phyloP scores from a whole-genome alignment of 1,284 basidiomycete species.

The Sporisorium sorghi region DNA sequence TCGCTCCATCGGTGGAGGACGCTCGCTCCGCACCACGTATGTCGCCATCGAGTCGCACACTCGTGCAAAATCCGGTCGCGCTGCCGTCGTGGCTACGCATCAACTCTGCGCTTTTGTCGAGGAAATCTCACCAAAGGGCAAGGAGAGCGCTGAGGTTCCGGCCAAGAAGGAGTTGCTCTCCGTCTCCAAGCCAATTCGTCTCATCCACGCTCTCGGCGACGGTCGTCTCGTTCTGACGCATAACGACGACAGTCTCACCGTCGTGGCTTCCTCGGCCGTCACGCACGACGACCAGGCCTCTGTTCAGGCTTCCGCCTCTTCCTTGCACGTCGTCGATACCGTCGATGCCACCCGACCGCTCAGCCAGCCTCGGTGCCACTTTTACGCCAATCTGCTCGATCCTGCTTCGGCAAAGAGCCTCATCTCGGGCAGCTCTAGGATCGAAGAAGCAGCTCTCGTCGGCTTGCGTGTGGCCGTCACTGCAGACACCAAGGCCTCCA shows the following conservation, averaged over 20 bases:
- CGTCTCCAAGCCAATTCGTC: constrained; percentile 23
- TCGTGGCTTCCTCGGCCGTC: constrained; percentile 19
- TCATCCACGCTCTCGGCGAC: constrained; percentile 43
- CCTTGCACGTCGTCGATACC: constrained; percentile 23
- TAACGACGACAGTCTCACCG: constrained; percentile 37
- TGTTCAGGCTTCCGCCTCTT: constrained; percentile 13
- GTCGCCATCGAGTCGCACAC: constrained; percentile 33
- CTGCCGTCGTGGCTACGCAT: constrained; percentile 21
- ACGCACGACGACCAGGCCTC: constrained; percentile 31
- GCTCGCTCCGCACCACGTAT: constrained; percentile 41
- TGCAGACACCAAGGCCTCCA: constrained; percentile 11
- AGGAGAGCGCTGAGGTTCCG: constrained; percentile 35
- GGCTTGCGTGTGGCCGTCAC: constrained; percentile 40
- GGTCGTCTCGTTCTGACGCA: constrained; percentile 42
- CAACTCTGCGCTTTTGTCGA: constrained; percentile 43
- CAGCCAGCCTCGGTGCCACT: constrained; percentile 22
- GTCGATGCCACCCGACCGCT: constrained; percentile 15
- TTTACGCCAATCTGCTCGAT: constrained; percentile 41
- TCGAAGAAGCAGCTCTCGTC: constrained; percentile 37
- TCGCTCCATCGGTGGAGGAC: constrained; percentile 20
- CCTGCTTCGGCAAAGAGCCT: constrained; percentile 26
- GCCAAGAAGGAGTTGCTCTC: constrained; percentile 38
- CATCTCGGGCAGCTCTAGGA: constrained; percentile 19
- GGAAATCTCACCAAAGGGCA: constrained; percentile 49
- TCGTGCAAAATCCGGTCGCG: constrained; percentile 17